Conservation (phyloP, 495 filamentous ascomycete genomes). For the Xylaria curta region DNA sequence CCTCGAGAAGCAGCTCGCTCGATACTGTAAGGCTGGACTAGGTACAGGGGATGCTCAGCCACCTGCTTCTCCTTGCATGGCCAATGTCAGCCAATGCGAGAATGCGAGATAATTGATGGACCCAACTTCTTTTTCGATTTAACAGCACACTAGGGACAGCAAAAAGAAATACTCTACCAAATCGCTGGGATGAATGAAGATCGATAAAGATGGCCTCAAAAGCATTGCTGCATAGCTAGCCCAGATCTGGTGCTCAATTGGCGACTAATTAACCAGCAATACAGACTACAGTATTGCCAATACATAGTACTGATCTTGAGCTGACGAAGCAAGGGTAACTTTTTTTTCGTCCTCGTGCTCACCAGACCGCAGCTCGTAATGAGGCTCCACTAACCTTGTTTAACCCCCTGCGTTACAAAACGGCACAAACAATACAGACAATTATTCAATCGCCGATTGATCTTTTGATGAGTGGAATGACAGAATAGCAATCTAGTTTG, state of each 20-base stretch:
- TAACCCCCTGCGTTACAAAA: background rate
- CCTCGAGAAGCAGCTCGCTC: slow-evolving; percentile 5
- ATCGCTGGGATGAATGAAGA: background rate
- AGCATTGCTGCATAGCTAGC: background rate
- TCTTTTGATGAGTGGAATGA: slow-evolving; percentile 2
- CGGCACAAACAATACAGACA: background rate
- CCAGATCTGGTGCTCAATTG: background rate
- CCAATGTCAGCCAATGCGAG: background rate
- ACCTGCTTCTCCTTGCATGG: slow-evolving; percentile 23
- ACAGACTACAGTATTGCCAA: too few relatives aligned
- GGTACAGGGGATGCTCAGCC: slow-evolving; percentile 21
- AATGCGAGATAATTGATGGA: slow-evolving; percentile 14
- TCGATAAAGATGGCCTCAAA: background rate
- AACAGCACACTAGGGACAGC: background rate
- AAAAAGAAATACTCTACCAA: slow-evolving; percentile 14
- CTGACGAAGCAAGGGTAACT: slow-evolving; percentile 4
- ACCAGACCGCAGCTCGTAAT: slow-evolving; percentile 12
- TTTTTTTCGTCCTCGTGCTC: slow-evolving; percentile 7
- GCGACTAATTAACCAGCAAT: slow-evolving; percentile 20
- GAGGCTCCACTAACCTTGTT: slow-evolving; percentile 27
- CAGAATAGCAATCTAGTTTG: background rate
- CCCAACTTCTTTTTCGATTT: slow-evolving; percentile 7
- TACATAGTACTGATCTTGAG: background rate
- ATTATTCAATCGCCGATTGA: slow-evolving; percentile 8
- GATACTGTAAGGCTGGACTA: slow-evolving; percentile 21